These are phyloP conservation scores for Chaetomium fimeti DNA, from an alignment of 495 filamentous ascomycete genomes.

Conservation along the genomic window DNA sequence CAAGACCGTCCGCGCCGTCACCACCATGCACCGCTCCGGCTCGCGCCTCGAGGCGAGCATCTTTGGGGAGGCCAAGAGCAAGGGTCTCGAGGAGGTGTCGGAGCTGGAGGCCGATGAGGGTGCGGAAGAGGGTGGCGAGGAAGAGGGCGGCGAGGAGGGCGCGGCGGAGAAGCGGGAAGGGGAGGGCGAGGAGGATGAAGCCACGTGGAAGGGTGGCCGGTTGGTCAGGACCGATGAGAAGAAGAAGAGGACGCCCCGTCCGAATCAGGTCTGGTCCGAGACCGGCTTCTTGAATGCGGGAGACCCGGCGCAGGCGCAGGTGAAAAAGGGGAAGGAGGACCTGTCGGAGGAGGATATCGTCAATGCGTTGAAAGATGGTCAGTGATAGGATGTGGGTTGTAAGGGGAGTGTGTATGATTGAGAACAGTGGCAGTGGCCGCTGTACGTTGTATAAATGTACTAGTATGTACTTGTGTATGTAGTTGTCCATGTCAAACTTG, in stretches of 20 bases:
- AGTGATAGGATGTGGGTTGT: not conserved
- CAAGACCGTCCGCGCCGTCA: constrained; percentile 41
- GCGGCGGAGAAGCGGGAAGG: not conserved
- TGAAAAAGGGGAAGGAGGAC: not conserved
- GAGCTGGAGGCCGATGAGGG: not conserved
- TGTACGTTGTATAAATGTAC: constrained; percentile 9
- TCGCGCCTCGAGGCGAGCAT: constrained; percentile 19
- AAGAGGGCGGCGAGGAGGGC: not conserved
- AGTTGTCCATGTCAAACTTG: not conserved
- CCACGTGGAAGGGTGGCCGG: not conserved
- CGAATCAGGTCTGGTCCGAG: not conserved
- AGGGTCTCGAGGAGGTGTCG: not conserved
- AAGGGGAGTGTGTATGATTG: constrained; percentile 1
- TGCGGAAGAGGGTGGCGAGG: not conserved
- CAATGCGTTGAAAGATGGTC: constrained; percentile 8
- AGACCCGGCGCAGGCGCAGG: not conserved
- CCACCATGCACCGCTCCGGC: constrained; percentile 32
- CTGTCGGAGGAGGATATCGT: constrained; percentile 12
- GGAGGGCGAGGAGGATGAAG: not conserved
- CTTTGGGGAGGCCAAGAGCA: constrained; percentile 12
- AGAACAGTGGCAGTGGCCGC: not conserved
- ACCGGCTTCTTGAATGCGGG: not conserved
- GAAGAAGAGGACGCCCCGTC: not conserved
- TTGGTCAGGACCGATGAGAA: not conserved
- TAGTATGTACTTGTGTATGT: not conserved